phyloP scores from a whole-genome alignment of 345 rosid species.

The Eucalyptus regnans region DNA sequence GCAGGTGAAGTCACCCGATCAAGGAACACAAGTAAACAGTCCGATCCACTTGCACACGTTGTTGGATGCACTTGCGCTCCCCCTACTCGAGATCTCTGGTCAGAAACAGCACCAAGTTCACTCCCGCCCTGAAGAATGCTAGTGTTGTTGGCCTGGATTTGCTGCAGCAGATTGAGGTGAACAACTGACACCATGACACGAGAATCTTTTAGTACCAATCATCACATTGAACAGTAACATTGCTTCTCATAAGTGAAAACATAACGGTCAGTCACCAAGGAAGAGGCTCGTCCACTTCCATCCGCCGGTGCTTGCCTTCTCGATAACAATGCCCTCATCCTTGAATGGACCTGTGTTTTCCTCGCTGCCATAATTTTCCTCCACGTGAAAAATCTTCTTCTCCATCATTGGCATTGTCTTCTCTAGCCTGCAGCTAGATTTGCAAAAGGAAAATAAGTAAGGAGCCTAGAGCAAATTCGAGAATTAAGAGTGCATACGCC shows the following conservation, averaged over 20 bases:
- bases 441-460: not conserved
- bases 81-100: not conserved
- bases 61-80: not conserved
- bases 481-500: not conserved
- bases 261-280: not conserved
- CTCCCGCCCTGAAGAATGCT: not conserved
- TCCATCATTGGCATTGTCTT: not conserved
- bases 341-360: not conserved
- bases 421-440: not conserved
- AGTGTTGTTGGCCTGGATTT: not conserved
- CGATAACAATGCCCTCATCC: not conserved
- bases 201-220: not conserved
- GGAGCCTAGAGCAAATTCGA: not conserved
- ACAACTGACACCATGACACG: not conserved
- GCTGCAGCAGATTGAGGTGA: not conserved
- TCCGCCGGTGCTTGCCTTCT: not conserved
- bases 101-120: constrained; percentile 3
- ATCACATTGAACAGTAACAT: not conserved
- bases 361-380: not conserved
- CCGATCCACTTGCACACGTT: constrained; percentile 1
- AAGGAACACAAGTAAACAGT: constrained; percentile 1
- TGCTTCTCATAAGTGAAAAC: not conserved
- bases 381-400: not conserved
- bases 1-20: not conserved
- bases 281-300: not conserved